Evolutionary conservation across 1,284 basidiomycete genomes (phyloP), one percentile per base, ranked within the genome.

Genomic region (Cutaneotrichosporon sp.): DNA sequence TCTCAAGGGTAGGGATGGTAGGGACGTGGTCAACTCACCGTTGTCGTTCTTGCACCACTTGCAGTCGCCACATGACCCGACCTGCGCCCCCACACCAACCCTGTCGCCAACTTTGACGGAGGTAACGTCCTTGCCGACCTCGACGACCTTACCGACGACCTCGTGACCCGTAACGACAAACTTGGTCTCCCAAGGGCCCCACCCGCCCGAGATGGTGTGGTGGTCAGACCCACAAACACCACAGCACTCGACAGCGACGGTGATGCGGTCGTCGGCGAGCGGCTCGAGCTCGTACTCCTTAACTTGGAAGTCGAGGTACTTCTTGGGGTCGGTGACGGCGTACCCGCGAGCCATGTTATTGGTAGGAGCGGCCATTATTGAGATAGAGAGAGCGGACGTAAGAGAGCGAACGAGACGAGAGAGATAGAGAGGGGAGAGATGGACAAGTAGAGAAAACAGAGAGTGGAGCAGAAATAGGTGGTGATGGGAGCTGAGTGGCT

Each of bases 231-330:
- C 74, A 56, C 78, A 79, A 26, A 79, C 77, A 63, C 79, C 79
- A 61, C 77, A 80, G 69, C 70, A 73, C 66, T 91, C 90, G 65
- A 93, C 90, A 84, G 92, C 91, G 63, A 91, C 85, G 60, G 90
- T 88, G 9, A 88, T 80, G 52, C 85, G 78, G 68, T 80, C 73
- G 57, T 86, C 84, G 77, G 90, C 89, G 46, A 84, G 76, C 80
- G 87, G 89, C 72, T 80, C 78, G 73, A 86, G 84, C 85, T 87
- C 90, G 69, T 86, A 74, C 83, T 89, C 73, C 60, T 67, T 91
- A 85, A 93, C 62, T 69, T 80, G 66, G 67, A 81, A 81, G 75
- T 81, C 73, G 51, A 74, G 68, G 73, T 77, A 78, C 53, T 80
- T 64, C 65, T 79, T 77, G 52, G 74, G 72, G 69, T 74, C 72